phyloP scores from a whole-genome alignment of 2,329 filamentous ascomycete genomes.

The Westerdykella aurantiaca region DNA sequence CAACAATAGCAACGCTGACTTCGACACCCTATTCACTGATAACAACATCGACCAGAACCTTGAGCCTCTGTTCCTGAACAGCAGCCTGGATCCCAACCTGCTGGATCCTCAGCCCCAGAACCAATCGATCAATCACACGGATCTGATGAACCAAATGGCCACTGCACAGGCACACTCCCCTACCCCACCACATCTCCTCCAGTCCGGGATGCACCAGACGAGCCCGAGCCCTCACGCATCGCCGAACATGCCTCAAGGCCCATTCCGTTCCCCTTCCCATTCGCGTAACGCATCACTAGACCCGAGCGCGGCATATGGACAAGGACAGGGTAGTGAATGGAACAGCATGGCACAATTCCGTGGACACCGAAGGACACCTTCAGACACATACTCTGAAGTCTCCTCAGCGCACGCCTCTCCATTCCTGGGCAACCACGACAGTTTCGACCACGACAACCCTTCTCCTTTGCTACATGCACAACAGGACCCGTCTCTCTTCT shows the following conservation, averaged over 20 bases:
- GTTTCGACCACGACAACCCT: constrained; percentile 69
- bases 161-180: constrained; percentile 47
- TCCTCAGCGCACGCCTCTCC: constrained; percentile 81
- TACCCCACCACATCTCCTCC: constrained; percentile 53
- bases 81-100: constrained; percentile 41
- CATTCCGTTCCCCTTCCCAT: constrained; percentile 50
- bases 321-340: constrained; percentile 53
- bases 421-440: constrained; percentile 69
- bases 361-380: constrained; percentile 75
- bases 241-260: constrained; percentile 48
- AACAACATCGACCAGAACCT: constrained; percentile 50
- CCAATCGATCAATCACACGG: constrained; percentile 42
- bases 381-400: constrained; percentile 82
- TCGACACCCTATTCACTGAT: constrained; percentile 51
- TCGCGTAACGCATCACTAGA: constrained; percentile 58
- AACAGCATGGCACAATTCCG: constrained; percentile 60
- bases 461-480: constrained; percentile 74
- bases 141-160: constrained; percentile 48
- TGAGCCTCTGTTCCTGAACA: constrained; percentile 54
- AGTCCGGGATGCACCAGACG: constrained; percentile 48
- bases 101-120: constrained; percentile 40
- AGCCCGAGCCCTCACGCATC: constrained; percentile 50
- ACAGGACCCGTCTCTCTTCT: constrained; percentile 66
- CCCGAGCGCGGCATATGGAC: constrained; percentile 55
- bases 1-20: constrained; percentile 16